These are phyloP conservation scores for Fusarium protoensiforme DNA, from an alignment of 2,329 filamentous ascomycete genomes.

Conservation along the genomic window DNA sequence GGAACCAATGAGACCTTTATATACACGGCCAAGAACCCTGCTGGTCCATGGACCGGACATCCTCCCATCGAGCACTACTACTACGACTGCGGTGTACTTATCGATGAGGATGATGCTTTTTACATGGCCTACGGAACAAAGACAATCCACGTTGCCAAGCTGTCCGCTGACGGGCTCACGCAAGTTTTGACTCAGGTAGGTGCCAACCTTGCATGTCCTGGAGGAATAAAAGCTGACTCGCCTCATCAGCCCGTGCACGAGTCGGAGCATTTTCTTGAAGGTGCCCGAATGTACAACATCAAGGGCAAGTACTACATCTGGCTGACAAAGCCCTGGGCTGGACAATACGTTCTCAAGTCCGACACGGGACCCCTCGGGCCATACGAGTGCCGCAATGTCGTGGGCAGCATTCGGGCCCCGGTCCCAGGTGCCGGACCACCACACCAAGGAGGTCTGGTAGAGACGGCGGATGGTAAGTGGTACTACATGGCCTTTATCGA, in stretches of 20 bases:
- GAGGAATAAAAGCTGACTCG: background rate
- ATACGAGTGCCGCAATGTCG: constrained; percentile 57
- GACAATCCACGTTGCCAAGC: constrained; percentile 60
- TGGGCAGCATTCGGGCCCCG: constrained; percentile 53
- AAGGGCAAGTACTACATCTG: constrained; percentile 67
- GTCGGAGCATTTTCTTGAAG: constrained; percentile 53
- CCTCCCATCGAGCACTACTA: constrained; percentile 62
- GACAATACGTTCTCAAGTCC: constrained; percentile 61
- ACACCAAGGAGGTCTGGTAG: constrained; percentile 67
- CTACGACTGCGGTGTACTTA: constrained; percentile 66
- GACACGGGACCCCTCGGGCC: constrained; percentile 57
- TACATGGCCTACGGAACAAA: constrained; percentile 67
- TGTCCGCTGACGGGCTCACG: constrained; percentile 58
- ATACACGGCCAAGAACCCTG: constrained; percentile 57
- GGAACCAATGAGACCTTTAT: constrained; percentile 60
- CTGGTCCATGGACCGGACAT: constrained; percentile 55
- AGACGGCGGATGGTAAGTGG: constrained; percentile 63
- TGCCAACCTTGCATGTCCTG: constrained; percentile 17
- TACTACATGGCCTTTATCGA: constrained; percentile 68
- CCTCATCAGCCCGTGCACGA: background rate
- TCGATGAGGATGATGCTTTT: constrained; percentile 66
- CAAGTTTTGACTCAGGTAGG: constrained; percentile 57
- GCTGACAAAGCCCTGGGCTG: constrained; percentile 55
- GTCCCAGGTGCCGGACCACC: constrained; percentile 55
- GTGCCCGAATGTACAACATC: constrained; percentile 65